These are phyloP conservation scores for Aspergillus sp. DNA, from an alignment of 2,329 filamentous ascomycete species.

Conservation along the genomic window DNA sequence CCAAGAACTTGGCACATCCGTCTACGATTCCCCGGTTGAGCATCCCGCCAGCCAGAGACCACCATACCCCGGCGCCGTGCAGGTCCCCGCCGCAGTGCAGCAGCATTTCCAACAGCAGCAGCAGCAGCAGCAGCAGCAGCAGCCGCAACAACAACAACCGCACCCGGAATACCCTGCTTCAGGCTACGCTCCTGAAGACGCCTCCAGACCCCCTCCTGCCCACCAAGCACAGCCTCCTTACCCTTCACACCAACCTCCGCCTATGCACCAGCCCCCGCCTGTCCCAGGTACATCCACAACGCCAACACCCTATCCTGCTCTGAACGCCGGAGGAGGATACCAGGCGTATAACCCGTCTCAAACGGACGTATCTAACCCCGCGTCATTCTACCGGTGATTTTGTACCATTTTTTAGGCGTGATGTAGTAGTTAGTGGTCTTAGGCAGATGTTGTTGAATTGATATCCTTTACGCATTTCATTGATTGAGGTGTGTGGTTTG, in stretches of 20 bases:
- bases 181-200: constrained; percentile 42
- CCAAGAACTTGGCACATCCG: constrained; percentile 76
- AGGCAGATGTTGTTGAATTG: not conserved
- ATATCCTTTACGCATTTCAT: not conserved
- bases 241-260: constrained; percentile 34
- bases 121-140: constrained; percentile 25
- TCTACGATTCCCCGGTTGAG: constrained; percentile 72
- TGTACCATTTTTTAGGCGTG: too few relatives aligned
- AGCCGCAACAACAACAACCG: constrained; percentile 26
- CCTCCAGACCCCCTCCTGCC: constrained; percentile 23
- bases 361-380: constrained; percentile 37
- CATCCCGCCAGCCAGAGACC: constrained; percentile 33
- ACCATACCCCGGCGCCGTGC: constrained; percentile 31
- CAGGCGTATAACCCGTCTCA: constrained; percentile 42
- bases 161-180: constrained; percentile 45
- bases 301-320: constrained; percentile 36
- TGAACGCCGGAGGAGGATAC: constrained; percentile 35
- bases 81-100: constrained; percentile 28
- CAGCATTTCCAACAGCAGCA: constrained; percentile 36
- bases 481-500: too few relatives aligned
- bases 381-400: constrained; percentile 41
- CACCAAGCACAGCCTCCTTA: constrained; percentile 36
- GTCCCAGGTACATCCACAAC: constrained; percentile 34
- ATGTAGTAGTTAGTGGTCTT: too few relatives aligned
- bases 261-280: constrained; percentile 38